Percentiles rank a stretch among this genome's conserved stretches.
Evolutionary conservation across 108 stramenopile genomes (phyloP).

Genomic region (Pseudonitzschia pungens): DNA sequence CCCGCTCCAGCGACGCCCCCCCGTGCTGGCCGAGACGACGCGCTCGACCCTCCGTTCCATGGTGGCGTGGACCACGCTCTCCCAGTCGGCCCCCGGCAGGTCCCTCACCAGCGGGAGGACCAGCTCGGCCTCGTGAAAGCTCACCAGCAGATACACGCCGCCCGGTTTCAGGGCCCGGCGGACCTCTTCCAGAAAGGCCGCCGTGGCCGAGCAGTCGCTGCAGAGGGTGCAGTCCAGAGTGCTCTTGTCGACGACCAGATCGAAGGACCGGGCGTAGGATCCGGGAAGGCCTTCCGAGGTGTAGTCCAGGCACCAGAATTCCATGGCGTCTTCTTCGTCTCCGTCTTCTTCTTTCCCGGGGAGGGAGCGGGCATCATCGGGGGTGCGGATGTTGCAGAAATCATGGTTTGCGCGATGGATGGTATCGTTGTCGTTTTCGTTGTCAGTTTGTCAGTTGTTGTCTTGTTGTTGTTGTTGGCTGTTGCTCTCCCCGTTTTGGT

Average conservation of each 20-base stretch:
- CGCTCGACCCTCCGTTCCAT: constrained; percentile 66
- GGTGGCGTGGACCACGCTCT: constrained; percentile 45
- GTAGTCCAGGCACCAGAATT: constrained; percentile 27
- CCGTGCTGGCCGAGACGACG: constrained; percentile 12
- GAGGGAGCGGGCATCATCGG: too few species aligned
- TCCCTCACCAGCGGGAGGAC: constrained; percentile 52
- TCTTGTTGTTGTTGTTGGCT: too few species aligned
- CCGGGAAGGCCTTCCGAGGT: constrained; percentile 28
- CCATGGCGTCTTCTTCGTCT: too few species aligned
- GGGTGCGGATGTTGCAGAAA: too few species aligned
- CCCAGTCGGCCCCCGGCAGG: constrained; percentile 75
- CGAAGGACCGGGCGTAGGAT: constrained; percentile 41
- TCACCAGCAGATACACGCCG: constrained; percentile 70
- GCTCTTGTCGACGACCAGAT: constrained; percentile 78
- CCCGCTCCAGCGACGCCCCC: neutral
- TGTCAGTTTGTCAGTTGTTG: too few species aligned
- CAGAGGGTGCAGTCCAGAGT: constrained; percentile 84
- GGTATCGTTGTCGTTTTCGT: neutral
- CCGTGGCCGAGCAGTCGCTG: constrained; percentile 49
- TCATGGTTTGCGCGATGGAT: too few species aligned
- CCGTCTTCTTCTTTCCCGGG: too few species aligned
- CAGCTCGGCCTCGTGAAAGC: constrained; percentile 71
- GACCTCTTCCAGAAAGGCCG: constrained; percentile 58
- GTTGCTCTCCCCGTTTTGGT: neutral
- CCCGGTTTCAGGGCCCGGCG: constrained; percentile 59